phyloP scores from a whole-genome alignment of 345 rosid species.

The Salix brachista region DNA sequence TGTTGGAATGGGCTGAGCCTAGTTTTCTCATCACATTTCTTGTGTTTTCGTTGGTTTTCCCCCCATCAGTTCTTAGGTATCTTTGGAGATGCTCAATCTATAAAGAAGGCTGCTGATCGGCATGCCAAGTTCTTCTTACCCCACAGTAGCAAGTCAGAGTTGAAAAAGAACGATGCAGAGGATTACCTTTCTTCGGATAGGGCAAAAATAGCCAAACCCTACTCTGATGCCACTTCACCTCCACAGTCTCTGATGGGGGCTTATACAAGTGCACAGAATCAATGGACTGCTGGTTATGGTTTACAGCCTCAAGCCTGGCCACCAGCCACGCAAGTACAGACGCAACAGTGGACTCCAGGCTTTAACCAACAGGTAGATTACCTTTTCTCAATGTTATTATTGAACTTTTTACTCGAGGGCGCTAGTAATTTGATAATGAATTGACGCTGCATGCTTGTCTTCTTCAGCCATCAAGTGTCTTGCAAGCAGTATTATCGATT shows the following conservation, averaged over 20 bases:
- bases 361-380: constrained; percentile 69
- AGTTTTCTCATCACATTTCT: not conserved
- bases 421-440: not conserved
- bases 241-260: constrained; percentile 63
- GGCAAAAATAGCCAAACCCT: constrained; percentile 70
- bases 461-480: not conserved
- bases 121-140: constrained; percentile 75
- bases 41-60: not conserved
- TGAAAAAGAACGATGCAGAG: constrained; percentile 80
- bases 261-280: constrained; percentile 70
- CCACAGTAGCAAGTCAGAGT: constrained; percentile 56
- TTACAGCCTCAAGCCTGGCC: constrained; percentile 87
- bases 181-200: constrained; percentile 76
- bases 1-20: not conserved
- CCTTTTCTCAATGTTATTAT: not conserved
- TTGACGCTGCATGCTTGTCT: not conserved
- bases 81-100: constrained; percentile 62
- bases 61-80: constrained; percentile 68
- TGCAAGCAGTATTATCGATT: not conserved
- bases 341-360: constrained; percentile 70
- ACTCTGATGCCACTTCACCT: constrained; percentile 46
- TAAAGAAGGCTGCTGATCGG: constrained; percentile 65
- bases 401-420: no score
- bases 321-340: no score
- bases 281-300: constrained; percentile 79